A percentile compares a stretch with the other conserved stretches of the same genome.
Evolutionary conservation across 495 filamentous ascomycete genomes (phyloP).

Genomic region (Alectoria sarmentosa): DNA sequence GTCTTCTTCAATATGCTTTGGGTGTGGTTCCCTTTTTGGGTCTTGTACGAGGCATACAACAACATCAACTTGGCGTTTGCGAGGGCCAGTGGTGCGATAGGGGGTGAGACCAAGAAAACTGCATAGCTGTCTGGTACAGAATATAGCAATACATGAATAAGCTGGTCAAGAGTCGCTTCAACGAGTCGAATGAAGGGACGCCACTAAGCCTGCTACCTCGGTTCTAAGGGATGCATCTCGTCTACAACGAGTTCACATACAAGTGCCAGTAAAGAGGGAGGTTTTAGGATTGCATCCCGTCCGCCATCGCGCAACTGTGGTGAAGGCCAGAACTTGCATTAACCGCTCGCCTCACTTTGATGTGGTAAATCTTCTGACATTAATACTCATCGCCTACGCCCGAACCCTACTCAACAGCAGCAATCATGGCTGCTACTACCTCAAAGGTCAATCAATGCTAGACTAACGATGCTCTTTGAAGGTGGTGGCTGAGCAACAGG

Average conservation of each 20-base stretch:
- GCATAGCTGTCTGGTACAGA: background rate
- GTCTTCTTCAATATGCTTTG: slow-evolving; percentile 79
- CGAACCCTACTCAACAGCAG: background rate
- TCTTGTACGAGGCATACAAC: slow-evolving; percentile 58
- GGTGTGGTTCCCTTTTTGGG: slow-evolving; percentile 58
- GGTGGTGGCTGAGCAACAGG: background rate
- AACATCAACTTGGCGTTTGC: slow-evolving; percentile 55
- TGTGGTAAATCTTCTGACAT: background rate
- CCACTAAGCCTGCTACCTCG: background rate
- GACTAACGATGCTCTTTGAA: background rate
- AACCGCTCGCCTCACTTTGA: too few relatives aligned
- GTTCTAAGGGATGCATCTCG: background rate
- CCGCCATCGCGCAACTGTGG: background rate
- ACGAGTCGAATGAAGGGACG: background rate
- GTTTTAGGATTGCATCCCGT: background rate
- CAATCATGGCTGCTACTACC: background rate
- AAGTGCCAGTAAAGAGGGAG: background rate
- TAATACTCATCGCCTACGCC: background rate
- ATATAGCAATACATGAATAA: background rate
- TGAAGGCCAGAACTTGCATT: too few relatives aligned
- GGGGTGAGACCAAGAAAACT: slow-evolving; percentile 10
- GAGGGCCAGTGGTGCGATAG: slow-evolving; percentile 3
- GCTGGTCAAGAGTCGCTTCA: background rate
- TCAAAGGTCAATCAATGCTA: background rate
- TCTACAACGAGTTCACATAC: background rate